Evolutionary conservation across 345 rosid genomes (phyloP), one percentile per base, ranked within the genome.

Genomic region (Isatis tinctoria): DNA sequence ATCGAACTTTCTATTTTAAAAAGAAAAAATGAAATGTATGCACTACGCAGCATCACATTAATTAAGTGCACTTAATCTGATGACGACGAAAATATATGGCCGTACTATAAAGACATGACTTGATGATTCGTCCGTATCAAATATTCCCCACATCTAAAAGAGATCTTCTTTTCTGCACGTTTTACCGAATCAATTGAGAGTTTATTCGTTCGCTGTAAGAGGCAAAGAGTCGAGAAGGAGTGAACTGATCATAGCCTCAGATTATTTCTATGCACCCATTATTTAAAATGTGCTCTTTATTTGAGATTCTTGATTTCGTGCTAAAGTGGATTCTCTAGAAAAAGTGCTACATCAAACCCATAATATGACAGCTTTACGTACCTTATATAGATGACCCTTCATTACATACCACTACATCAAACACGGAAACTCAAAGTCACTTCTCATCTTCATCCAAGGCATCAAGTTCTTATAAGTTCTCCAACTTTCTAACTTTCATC

Each of bases 61-160:
- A 45, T 35, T 24, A 24, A 6, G 6, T 33, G 48, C 40, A 40
- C 2, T 8, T 24, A 51, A 67, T 11, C 14, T 32, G 20, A 56
- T 20, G 5, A 60, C 16, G 32, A 22, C 28, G 40, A 30, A 26
- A 70, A n/a, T 52, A 39, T 18, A 73, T 51, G 63, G 53, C 45
- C 56, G 54, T 63, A 56, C 60, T 18, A 53, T 35, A 58, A 41
- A 48, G 28, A 36, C 17, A 36, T 47, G 33, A 36, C 37, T 60
- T 59, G 43, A 60, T 59, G 43, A 60, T 59, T 74, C 68, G 57
- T 75, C 68, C 69, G 63, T 68, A 67, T 52, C 57, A 68, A 40
- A 60, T 75, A 75, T 67, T 60, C 68, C n/a, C 32, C 32, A 61
- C 51, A 74, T 58, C 78, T 57, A 36, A 24, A 27, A 24, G 26